Percentiles rank a stretch among this genome's conserved stretches.
Conservation (phyloP, 176 grass and related monocot species). For the Carex pumila region DNA sequence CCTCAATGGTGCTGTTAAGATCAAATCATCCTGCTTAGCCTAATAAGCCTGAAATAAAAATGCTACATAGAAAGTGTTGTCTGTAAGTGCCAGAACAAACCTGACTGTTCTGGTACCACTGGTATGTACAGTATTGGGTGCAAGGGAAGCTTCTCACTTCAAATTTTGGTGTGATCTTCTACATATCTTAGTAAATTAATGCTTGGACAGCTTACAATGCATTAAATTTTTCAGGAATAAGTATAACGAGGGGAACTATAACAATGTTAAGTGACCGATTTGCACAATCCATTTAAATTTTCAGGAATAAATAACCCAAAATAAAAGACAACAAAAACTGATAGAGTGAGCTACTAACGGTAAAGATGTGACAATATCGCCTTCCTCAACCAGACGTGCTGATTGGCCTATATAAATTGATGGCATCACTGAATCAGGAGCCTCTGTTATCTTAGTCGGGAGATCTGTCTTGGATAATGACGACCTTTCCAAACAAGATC, state of each 20-base stretch:
- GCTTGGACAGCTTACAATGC: not conserved
- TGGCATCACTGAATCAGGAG: conserved; percentile 81
- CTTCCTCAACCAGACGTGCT: conserved; percentile 85
- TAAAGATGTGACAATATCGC: conserved; percentile 67
- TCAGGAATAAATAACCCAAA: not conserved
- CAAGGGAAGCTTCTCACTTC: not conserved
- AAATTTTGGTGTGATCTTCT: not conserved
- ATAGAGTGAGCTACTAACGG: conserved; percentile 50
- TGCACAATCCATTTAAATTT: not conserved
- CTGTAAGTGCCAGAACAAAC: not conserved
- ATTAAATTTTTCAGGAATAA: not conserved
- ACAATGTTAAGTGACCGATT: not conserved
- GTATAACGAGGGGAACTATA: too few relatives aligned
- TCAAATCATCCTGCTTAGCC: not conserved
- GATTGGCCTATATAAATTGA: conserved; percentile 85
- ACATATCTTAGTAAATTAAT: not conserved
- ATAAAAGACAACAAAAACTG: not conserved
- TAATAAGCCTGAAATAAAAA: not conserved
- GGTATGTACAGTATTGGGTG: not conserved
- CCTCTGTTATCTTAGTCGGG: conserved; percentile 34
- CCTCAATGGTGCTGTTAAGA: not conserved
- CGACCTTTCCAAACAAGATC: conserved; percentile 53
- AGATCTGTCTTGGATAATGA: conserved; percentile 37
- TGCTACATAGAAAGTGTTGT: not conserved
- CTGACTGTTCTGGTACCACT: not conserved